These are phyloP conservation scores for Leersia perrieri DNA, from an alignment of 176 grass and related monocot species.

Conservation along the genomic window DNA sequence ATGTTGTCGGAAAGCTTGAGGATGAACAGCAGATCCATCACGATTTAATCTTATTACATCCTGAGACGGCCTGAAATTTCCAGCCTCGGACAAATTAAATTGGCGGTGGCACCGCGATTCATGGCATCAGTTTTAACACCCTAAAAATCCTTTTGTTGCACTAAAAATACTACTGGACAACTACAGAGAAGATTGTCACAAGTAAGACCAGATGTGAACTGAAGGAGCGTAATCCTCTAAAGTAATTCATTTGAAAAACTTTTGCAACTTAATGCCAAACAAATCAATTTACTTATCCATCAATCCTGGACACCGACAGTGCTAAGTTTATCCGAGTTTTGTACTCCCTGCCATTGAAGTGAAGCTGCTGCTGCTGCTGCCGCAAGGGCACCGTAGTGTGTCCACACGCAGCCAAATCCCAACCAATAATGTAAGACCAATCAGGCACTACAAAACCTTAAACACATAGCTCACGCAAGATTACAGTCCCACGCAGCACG, in stretches of 20 bases:
- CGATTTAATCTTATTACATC: conserved; percentile 55
- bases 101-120: neutral
- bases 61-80: conserved; percentile 52
- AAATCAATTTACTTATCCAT: neutral
- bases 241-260: neutral
- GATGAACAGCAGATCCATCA: conserved; percentile 80
- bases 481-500: neutral
- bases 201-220: neutral
- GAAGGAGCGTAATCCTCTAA: neutral
- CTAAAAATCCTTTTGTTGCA: neutral
- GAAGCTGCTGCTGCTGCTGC: conserved; percentile 74
- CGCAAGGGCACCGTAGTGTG: conserved; percentile 60
- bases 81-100: conserved; percentile 23
- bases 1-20: conserved; percentile 82
- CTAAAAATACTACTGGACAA: too few species aligned
- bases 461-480: neutral
- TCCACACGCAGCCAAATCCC: conserved; percentile 27
- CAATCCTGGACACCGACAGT: conserved; percentile 52
- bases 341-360: conserved; percentile 91
- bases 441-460: neutral
- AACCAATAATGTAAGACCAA: conserved; percentile 44
- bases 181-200: neutral
- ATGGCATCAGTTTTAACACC: neutral
- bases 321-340: conserved; percentile 68
- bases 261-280: neutral